Base-by-base conservation (phyloP, 345 rosid species). In the Pelargonium nanum region DNA sequence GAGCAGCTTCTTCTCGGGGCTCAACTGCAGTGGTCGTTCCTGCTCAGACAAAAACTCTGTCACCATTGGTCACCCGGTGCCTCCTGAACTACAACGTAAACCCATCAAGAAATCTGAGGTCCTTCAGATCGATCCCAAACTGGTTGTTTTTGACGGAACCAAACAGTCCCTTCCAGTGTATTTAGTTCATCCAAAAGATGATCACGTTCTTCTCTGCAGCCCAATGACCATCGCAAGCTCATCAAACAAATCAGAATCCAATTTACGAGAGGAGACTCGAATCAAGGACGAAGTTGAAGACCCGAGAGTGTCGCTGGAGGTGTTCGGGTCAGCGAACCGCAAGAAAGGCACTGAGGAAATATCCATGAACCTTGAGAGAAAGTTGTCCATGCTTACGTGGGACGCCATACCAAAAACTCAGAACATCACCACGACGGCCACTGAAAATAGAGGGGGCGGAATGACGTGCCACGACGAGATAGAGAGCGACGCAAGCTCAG, bases 381-480 rank as follows among this genome's bases (percentile, higher is more conserved):
- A 81, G 72, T 68, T 81, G 17, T 86, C 87, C 9, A 77, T 86
- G 72, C 75, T 81, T n/a, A 80, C 78, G 34, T 86, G 93, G 87
- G 89, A 86, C 40, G 89, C 93, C 19, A 78, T 86, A 53, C 93
- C 89, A 0, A 80, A 73, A 45, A 30, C 71, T n/a, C 63, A 65
- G 22, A 76, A 53, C 22, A 19, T 69, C 23, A 68, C 71, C 15
- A 34, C 65, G 8, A 34, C 65, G 24, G 58, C 74, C 5, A n/a
- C n/a, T n/a, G n/a, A n/a, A n/a, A n/a, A n/a, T n/a, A 28, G 28
- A 13, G 59, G 68, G 53, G 28, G 63, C 22, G 74, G 64, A 26
- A 56, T 61, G 48, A 62, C n/a, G n/a, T n/a, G n/a, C n/a, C n/a
- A 28, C 0, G 92, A 86, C 0, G 89, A 83, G n/a, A 55, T 61